Conservation (phyloP, 1,139 yeast species). For the Blastobotrys persicus region DNA sequence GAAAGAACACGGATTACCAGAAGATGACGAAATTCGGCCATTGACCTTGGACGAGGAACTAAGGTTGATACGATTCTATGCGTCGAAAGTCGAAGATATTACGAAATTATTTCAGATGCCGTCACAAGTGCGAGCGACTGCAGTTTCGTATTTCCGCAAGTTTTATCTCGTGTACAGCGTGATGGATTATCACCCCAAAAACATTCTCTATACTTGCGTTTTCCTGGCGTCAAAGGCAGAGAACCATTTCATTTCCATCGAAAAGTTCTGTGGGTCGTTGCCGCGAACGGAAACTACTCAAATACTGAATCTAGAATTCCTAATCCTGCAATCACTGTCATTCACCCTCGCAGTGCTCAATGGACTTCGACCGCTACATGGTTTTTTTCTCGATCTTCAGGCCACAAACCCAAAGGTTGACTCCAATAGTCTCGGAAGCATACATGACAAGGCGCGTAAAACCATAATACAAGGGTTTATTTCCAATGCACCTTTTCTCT, state of each 20-base stretch:
- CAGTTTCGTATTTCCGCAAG: constrained; percentile 75
- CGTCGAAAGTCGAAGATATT: constrained; percentile 64
- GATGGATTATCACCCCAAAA: constrained; percentile 85
- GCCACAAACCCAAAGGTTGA: constrained; percentile 44
- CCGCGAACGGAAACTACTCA: constrained; percentile 61
- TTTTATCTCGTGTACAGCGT: constrained; percentile 78
- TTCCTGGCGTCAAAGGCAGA: constrained; percentile 92
- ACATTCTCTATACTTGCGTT: constrained; percentile 74
- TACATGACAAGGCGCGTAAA: constrained; percentile 66
- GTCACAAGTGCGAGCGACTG: constrained; percentile 71
- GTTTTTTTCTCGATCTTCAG: constrained; percentile 88
- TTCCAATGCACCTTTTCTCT: constrained; percentile 73
- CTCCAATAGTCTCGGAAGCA: constrained; percentile 32
- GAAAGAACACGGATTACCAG: constrained; percentile 37
- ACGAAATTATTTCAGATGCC: constrained; percentile 58
- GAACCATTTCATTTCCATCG: constrained; percentile 82
- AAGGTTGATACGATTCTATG: constrained; percentile 63
- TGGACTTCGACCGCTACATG: constrained; percentile 83
- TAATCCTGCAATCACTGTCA: constrained; percentile 65
- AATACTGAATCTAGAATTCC: constrained; percentile 75
- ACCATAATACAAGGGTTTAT: constrained; percentile 63
- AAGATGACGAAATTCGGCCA: constrained; percentile 32
- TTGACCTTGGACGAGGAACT: constrained; percentile 63
- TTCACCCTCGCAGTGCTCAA: constrained; percentile 86
- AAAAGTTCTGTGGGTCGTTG: constrained; percentile 70